Percentiles rank a stretch among this genome's conserved stretches.
Evolutionary conservation across 2,329 filamentous ascomycete species (phyloP).

Genomic region (Purpureocillium lavendulum): DNA sequence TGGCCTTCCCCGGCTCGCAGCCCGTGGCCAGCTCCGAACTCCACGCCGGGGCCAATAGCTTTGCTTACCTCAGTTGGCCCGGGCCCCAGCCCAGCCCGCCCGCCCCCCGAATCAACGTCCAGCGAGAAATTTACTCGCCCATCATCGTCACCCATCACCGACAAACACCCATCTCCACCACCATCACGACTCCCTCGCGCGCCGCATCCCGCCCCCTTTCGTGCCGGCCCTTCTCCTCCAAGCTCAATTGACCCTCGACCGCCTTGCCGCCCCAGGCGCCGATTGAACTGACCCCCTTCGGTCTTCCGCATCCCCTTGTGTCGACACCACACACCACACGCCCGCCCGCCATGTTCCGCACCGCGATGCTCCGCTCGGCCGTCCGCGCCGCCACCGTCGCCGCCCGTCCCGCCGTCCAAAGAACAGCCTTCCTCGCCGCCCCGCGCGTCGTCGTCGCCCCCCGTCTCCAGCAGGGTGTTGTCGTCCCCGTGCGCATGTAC

Average conservation of each 20-base stretch:
- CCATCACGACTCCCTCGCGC: constrained; percentile 2
- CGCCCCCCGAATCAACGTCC: too few relatives aligned
- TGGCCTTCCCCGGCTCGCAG: too few relatives aligned
- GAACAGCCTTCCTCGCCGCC: constrained; percentile 47
- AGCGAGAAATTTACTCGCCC: constrained; percentile 34
- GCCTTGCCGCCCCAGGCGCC: too few relatives aligned
- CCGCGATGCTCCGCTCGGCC: constrained; percentile 72
- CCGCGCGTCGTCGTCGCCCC: constrained; percentile 50
- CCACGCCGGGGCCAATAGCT: too few relatives aligned
- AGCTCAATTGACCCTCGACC: constrained; percentile 5
- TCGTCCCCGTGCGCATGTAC: constrained; percentile 74
- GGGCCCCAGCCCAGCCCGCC: too few relatives aligned
- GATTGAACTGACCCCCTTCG: too few relatives aligned
- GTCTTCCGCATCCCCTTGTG: too few relatives aligned
- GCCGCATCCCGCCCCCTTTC: not conserved
- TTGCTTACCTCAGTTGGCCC: too few relatives aligned
- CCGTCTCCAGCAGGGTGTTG: constrained; percentile 40
- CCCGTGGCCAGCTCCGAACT: not conserved
- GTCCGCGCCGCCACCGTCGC: constrained; percentile 50
- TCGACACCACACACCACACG: too few relatives aligned
- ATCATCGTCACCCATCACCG: constrained; percentile 17
- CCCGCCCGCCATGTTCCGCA: constrained; percentile 67
- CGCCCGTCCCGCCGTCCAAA: constrained; percentile 41
- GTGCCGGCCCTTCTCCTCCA: constrained; percentile 3
- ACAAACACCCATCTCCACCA: not conserved